Evolutionary conservation across 495 filamentous ascomycete genomes (phyloP), one percentile per base, ranked within the genome.

Genomic region (Aspergillus ostianus): DNA sequence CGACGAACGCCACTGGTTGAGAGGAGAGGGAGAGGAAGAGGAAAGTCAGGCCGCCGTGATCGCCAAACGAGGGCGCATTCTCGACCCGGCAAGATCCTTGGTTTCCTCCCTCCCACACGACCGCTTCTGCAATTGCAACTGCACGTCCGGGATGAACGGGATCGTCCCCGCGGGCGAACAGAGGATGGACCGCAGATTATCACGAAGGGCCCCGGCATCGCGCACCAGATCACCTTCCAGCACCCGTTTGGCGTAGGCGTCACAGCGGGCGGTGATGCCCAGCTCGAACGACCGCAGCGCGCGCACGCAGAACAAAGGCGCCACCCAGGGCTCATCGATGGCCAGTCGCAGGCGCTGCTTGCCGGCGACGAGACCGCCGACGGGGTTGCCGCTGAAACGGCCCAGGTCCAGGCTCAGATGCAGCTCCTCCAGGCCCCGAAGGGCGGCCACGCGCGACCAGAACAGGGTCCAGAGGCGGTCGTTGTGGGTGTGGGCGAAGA

Each of bases 401-500:
- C 76, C 76, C 7, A 78, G 53, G 47, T 78, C 76, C 46, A 78
- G 57, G 52, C 63, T 68, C 13, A 78, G 56, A 6, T 53, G 50
- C 17, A 78, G 44, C 12, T 60, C 60, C 26, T 53, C 12, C 21
- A 78, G 65, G 0, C 56, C 53, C 0, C 45, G 44, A n/a, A 77
- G 56, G 0, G 60, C 45, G 0, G 67, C 64, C 0, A 76, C 67
- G 6, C 63, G 54, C 0, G 48, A 54, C 76, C 76, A 78, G 61
- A 78, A 77, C 29, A 62, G 44, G 6, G 53, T 44, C 76, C 76
- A 78, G 18, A 78, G 63, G 17, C 53, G 60, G 58, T 77, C 73
- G 55, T 72, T 75, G 57, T 78, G 76, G 8, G 76, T 78, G 57
- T 78, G 72, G 4, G 69, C 63, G 65, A 73, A 77, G 36, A 78